Conservation (phyloP, 768 basidiomycete species). For the Lactarius quietus region DNA sequence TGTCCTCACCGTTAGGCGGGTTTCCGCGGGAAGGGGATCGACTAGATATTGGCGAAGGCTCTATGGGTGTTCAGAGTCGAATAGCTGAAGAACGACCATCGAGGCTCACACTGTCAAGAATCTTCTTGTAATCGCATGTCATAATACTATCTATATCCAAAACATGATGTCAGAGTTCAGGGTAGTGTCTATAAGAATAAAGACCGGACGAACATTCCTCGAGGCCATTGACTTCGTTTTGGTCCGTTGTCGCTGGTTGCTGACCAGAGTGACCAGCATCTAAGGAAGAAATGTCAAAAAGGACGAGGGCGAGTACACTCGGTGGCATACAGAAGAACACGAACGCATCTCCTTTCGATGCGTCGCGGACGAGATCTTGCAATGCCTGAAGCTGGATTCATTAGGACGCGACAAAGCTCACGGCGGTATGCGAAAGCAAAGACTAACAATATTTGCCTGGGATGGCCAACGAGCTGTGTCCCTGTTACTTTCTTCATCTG, state of each 20-base stretch:
- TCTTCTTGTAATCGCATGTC: slow-evolving; percentile 7
- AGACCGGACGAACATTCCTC: slow-evolving; percentile 4
- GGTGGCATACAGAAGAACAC: slow-evolving; percentile 26
- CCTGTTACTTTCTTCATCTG: slow-evolving; percentile 12
- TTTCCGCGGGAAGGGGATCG: slow-evolving; percentile 19
- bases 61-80: slow-evolving; percentile 10
- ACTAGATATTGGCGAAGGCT: slow-evolving; percentile 23
- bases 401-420: not conserved
- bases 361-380: slow-evolving; percentile 17
- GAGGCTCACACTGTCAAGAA: slow-evolving; percentile 24
- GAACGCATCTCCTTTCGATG: slow-evolving; percentile 19
- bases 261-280: slow-evolving; percentile 14
- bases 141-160: slow-evolving; percentile 14
- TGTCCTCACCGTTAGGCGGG: slow-evolving; percentile 22
- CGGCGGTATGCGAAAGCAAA: not conserved
- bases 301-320: not conserved
- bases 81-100: not conserved
- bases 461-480: slow-evolving; percentile 14
- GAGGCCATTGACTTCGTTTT: not conserved
- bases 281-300: not conserved
- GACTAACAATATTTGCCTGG: slow-evolving; percentile 21
- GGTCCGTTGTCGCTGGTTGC: not conserved
- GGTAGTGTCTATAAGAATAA: not conserved
- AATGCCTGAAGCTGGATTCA: slow-evolving; percentile 21
- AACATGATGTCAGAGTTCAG: not conserved